Evolutionary conservation across 441 rosid genomes (phyloP).

Genomic region (Oxalis stricta): DNA sequence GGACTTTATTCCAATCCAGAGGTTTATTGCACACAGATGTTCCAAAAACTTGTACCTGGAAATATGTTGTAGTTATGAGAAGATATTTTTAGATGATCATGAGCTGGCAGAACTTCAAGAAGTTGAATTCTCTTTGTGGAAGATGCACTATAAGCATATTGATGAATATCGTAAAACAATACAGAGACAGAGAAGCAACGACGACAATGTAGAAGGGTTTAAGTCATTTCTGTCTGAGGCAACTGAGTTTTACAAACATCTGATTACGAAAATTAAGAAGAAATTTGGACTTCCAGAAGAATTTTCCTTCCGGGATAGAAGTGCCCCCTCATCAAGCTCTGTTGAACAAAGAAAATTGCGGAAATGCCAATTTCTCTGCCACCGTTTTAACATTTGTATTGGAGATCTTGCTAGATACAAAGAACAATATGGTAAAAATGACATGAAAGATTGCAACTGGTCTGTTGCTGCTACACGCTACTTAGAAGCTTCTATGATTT

Average conservation of each 20-base stretch:
- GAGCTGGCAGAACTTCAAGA: slow-evolving; percentile 56
- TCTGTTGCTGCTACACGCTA: slow-evolving; percentile 60
- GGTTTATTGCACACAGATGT: slow-evolving; percentile 47
- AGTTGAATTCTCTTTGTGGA: slow-evolving; percentile 76
- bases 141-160: slow-evolving; percentile 68
- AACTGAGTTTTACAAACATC: slow-evolving; percentile 37
- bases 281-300: slow-evolving; percentile 32
- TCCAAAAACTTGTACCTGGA: slow-evolving; percentile 34
- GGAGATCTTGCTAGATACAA: slow-evolving; percentile 88
- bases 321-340: slow-evolving; percentile 11
- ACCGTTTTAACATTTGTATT: slow-evolving; percentile 74
- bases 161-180: slow-evolving; percentile 73
- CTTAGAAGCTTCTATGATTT: slow-evolving; percentile 55
- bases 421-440: slow-evolving; percentile 44
- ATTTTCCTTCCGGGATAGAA: slow-evolving; percentile 14
- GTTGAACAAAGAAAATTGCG: slow-evolving; percentile 24
- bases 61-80: slow-evolving; percentile 49
- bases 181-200: slow-evolving; percentile 23
- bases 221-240: slow-evolving; percentile 51
- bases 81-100: slow-evolving; percentile 32
- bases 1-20: slow-evolving; percentile 36
- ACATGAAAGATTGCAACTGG: slow-evolving; percentile 42
- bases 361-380: slow-evolving; percentile 53
- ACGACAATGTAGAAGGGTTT: slow-evolving; percentile 33
- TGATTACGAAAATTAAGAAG: slow-evolving; percentile 32